phyloP scores from a whole-genome alignment of 192 early-diverging fungal species.

The Physocladia obscura region DNA sequence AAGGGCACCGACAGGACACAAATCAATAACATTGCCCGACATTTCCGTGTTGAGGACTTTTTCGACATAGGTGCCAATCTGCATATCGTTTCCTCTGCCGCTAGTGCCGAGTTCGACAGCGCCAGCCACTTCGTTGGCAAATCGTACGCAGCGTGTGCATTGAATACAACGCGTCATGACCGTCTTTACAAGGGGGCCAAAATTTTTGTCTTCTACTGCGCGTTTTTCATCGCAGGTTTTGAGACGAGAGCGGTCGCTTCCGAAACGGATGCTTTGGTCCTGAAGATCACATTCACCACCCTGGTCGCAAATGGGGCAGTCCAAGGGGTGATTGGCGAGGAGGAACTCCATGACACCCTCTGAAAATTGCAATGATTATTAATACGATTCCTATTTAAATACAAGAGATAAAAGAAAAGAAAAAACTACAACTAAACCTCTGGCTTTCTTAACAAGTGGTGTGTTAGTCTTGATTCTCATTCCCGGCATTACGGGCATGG shows the following conservation, averaged over 20 bases:
- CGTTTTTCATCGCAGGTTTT: conserved; percentile 83
- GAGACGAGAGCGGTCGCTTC: conserved; percentile 89
- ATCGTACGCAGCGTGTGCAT: conserved; percentile 98
- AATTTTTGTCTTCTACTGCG: conserved; percentile 94
- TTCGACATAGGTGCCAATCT: conserved; percentile 95
- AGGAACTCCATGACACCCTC: conserved; percentile 76
- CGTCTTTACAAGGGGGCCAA: conserved; percentile 94
- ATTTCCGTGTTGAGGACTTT: conserved; percentile 87
- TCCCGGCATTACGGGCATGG: conserved; percentile 94
- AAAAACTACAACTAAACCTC: conserved; percentile 41
- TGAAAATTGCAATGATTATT: not conserved
- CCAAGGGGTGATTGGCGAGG: conserved; percentile 95
- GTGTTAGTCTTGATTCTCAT: conserved; percentile 97
- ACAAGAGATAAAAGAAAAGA: not conserved
- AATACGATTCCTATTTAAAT: too few relatives aligned
- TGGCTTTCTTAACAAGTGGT: conserved; percentile 92
- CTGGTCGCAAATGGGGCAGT: conserved; percentile 98
- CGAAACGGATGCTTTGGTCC: conserved; percentile 96
- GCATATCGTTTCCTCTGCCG: conserved; percentile 96
- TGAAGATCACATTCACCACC: conserved; percentile 99
- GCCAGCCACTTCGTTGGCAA: conserved; percentile 97
- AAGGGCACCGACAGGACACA: conserved; percentile 97
- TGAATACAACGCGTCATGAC: conserved; percentile 99
- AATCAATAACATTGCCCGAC: conserved; percentile 96
- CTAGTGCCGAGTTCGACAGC: conserved; percentile 91